Evolutionary conservation across 176 grass and related monocot genomes (phyloP).

Genomic region (Ensete ventricosum): DNA sequence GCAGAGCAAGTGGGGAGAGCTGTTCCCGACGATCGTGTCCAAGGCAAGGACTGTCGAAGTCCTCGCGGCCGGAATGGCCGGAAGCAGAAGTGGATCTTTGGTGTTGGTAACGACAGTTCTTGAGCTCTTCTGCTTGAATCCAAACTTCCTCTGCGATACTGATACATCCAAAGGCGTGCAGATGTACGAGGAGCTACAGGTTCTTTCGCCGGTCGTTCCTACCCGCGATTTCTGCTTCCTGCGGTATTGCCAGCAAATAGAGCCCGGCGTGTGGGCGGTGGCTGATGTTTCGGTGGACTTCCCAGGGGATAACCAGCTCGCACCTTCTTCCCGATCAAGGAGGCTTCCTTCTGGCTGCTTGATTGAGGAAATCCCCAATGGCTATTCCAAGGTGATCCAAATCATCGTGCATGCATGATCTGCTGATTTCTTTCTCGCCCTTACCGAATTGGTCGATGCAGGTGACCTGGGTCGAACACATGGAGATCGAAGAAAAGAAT

Average conservation of each 20-base stretch:
- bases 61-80: slow-evolving; percentile 49
- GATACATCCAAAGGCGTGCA: slow-evolving; percentile 11
- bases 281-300: slow-evolving; percentile 72
- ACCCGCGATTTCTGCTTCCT: slow-evolving; percentile 77
- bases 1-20: slow-evolving; percentile 80
- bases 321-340: slow-evolving; percentile 28
- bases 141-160: not conserved
- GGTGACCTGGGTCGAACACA: slow-evolving; percentile 91
- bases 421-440: not conserved
- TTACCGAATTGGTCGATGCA: slow-evolving; percentile 5
- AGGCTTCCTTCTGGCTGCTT: slow-evolving; percentile 83
- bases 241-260: slow-evolving; percentile 90
- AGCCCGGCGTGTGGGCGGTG: slow-evolving; percentile 74
- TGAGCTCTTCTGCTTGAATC: not conserved
- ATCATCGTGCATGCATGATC: not conserved
- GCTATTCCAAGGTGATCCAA: slow-evolving; percentile 60
- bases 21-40: slow-evolving; percentile 77
- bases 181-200: slow-evolving; percentile 88
- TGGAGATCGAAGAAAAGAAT: slow-evolving; percentile 67
- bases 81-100: slow-evolving; percentile 50
- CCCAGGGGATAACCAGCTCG: slow-evolving; percentile 40
- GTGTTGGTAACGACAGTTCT: slow-evolving; percentile 46
- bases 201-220: slow-evolving; percentile 60
- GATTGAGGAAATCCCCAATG: slow-evolving; percentile 74
- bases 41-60: slow-evolving; percentile 55